phyloP scores from a whole-genome alignment of 192 early-diverging fungal genomes.

The Haplosporangium gracile region DNA sequence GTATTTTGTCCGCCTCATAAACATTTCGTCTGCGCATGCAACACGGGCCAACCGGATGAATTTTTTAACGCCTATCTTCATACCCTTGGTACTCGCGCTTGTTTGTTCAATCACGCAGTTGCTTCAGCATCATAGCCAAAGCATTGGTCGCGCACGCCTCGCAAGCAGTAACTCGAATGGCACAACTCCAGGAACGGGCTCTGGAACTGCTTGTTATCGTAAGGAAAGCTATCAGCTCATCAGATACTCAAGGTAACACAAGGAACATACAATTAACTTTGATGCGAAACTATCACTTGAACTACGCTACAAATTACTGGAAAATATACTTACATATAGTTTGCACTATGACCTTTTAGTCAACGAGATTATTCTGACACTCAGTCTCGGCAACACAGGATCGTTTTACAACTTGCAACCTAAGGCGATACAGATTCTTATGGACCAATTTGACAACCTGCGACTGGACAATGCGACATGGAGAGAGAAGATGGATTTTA shows the following conservation, averaged over 20 bases:
- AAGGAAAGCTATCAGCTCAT: background rate
- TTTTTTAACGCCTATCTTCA: background rate
- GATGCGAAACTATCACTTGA: background rate
- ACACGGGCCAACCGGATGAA: background rate
- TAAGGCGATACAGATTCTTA: slow-evolving; percentile 30
- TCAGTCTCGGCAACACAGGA: slow-evolving; percentile 34
- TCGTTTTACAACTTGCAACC: slow-evolving; percentile 40
- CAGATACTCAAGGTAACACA: slow-evolving; percentile 13
- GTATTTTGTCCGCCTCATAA: background rate
- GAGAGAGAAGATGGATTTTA: slow-evolving; percentile 6
- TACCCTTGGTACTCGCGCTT: background rate
- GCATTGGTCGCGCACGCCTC: slow-evolving; percentile 16
- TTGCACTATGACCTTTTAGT: slow-evolving; percentile 20
- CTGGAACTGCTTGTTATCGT: slow-evolving; percentile 18
- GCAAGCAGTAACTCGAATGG: slow-evolving; percentile 6
- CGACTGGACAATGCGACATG: slow-evolving; percentile 11
- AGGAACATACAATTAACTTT: slow-evolving; percentile 2
- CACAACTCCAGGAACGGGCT: slow-evolving; percentile 9
- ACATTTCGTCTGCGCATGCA: background rate
- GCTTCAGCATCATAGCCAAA: slow-evolving; percentile 36
- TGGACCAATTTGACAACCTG: slow-evolving; percentile 36
- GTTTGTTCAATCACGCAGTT: slow-evolving; percentile 11
- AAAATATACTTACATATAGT: background rate
- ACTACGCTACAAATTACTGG: background rate
- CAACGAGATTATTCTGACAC: slow-evolving; percentile 48